Evolutionary conservation across 768 basidiomycete genomes (phyloP).

Genomic region (Roridomyces roridus): DNA sequence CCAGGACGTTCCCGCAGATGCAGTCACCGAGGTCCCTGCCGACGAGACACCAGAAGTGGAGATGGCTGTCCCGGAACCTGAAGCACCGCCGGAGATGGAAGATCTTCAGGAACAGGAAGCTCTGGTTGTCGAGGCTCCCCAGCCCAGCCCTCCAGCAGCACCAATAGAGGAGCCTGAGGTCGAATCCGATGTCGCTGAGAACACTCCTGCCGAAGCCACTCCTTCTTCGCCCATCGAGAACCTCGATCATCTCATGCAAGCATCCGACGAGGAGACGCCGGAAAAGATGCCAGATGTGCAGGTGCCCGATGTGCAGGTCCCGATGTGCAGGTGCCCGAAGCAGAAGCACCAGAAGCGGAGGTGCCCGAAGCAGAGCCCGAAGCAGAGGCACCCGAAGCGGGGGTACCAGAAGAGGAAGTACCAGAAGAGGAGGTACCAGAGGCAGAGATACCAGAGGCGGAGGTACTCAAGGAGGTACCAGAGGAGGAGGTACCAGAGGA

Average conservation of each 20-base stretch:
- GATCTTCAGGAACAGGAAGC: conserved; percentile 24
- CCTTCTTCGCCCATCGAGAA: conserved; percentile 9
- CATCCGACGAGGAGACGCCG: conserved; percentile 11
- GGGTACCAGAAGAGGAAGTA: neutral
- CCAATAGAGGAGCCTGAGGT: conserved; percentile 3
- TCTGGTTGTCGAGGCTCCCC: conserved; percentile 25
- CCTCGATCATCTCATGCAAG: conserved; percentile 20
- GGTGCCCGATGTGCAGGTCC: too few relatives aligned
- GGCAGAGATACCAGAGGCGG: conserved; percentile 4
- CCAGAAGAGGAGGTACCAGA: neutral
- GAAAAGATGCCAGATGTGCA: conserved; percentile 1
- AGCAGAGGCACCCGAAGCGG: neutral
- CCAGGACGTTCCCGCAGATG: conserved; percentile 9
- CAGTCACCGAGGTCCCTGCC: neutral
- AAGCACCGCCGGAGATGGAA: conserved; percentile 18
- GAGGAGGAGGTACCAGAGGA: conserved; percentile 2
- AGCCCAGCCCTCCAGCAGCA: conserved; percentile 27
- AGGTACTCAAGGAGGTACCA: too few relatives aligned
- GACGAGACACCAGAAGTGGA: conserved; percentile 14
- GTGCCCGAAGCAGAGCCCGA: neutral
- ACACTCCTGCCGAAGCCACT: neutral
- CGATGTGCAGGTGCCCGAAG: neutral
- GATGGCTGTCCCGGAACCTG: neutral
- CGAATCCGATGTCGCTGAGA: neutral
- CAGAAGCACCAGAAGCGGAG: neutral